Base-by-base conservation (phyloP, 2,329 filamentous ascomycete genomes). In the Sporothrix mexicana region DNA sequence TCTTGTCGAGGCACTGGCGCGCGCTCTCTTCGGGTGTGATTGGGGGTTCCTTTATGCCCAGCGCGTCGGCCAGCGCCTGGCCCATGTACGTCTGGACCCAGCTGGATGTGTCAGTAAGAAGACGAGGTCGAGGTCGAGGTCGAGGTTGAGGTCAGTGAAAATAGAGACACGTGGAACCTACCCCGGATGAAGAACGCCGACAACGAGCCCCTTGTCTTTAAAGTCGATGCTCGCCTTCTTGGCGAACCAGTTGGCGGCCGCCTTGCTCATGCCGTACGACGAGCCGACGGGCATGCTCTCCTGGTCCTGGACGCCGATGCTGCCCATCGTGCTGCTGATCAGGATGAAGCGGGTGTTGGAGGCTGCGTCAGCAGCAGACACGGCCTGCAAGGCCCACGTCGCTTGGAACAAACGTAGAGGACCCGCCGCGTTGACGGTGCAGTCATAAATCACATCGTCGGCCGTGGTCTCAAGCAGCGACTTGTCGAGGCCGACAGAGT, bases 231-330 rank as follows among this genome's bases (percentile, higher is more conserved):
- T 74, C 10, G 78, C 62, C 76, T 77, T 79, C 74, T 74, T 75
- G 17, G 74, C 76, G 72, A 77, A 78, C 72, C 74, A 79, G 47
- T 79, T 78, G 62, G 75, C 76, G 30, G 77, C 78, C 7, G 78
- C 78, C 73, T 80, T 80, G 73, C 76, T 78, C 77, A 79, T 77
- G 20, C 79, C 77, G 59, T 80, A 79, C 64, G 74, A 77, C 51
- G 74, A 68, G 45, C 75, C 73, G 1, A 68, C 62, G 0, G 77
- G 77, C 36, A 78, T 67, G 45, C n/a, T 73, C 75, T 78, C 77
- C 41, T 61, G 41, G 25, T 74, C 75, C 69, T 77, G 30, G 0
- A 47, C 12, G 0, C 64, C 76, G 25, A 79, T 78, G 66, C 78
- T 79, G 41, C 77, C 79, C 25, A 79, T 67, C 15, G 74, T 75